These are phyloP conservation scores for sorghum (Sorghum bicolor) DNA, from an alignment of 176 grass and related monocot genomes.

Conservation along the genomic window Sorghum_bicolor_NCBIv3 NC_012872.2:52418001-52418500, in stretches of 20 bases:
- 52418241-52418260: conserved; percentile 97
- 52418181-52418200: conserved; percentile 82
- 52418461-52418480: not conserved
- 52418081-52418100: conserved; percentile 12
- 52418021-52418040: conserved; percentile 75
- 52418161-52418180: conserved; percentile 93
- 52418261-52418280: conserved; percentile 8
- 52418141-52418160: conserved; percentile 84
- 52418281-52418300: not conserved
- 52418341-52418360: not conserved
- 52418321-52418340: conserved; percentile 1
- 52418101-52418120: conserved; percentile 41
- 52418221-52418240: conserved; percentile 96
- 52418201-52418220: conserved; percentile 99
- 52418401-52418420: not conserved
- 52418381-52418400: conserved; percentile 14
- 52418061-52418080: conserved; percentile 8
- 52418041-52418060: conserved; percentile 92
- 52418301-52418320: not conserved
- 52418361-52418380: not conserved
- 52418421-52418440: not conserved
- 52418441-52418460: not conserved
- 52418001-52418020: conserved; percentile 83
- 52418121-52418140: conserved; percentile 18
- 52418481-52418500: not conserved